phyloP scores from a whole-genome alignment of 1,284 basidiomycete species.

The Mycena sp. region DNA sequence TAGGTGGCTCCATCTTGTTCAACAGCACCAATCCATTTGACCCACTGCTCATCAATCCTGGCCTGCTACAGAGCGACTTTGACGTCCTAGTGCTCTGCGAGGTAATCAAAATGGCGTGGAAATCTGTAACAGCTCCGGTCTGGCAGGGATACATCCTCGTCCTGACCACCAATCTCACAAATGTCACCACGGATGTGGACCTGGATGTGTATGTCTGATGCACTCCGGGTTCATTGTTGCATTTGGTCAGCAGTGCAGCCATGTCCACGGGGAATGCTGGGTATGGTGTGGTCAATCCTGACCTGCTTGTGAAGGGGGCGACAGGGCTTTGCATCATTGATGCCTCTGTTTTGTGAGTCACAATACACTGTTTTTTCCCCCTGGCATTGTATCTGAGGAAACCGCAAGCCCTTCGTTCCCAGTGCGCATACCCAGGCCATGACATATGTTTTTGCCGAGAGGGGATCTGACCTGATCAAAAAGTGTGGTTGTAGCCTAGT shows the following conservation, averaged over 20 bases:
- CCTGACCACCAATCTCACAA: not conserved
- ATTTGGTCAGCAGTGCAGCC: constrained; percentile 41
- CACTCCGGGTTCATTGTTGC: constrained; percentile 46
- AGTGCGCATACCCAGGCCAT: constrained; percentile 37
- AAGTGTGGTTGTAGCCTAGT: constrained; percentile 22
- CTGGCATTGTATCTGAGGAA: too few species aligned
- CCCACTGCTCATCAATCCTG: constrained; percentile 37
- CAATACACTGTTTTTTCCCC: too few species aligned
- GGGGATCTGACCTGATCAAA: constrained; percentile 36
- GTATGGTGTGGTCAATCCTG: constrained; percentile 47
- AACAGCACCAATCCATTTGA: constrained; percentile 32
- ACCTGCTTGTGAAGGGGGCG: constrained; percentile 51
- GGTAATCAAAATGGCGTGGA: constrained; percentile 25
- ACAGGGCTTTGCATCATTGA: constrained; percentile 49
- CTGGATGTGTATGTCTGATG: constrained; percentile 42
- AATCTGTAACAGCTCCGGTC: constrained; percentile 31
- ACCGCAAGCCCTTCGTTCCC: constrained; percentile 36
- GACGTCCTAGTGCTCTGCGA: constrained; percentile 32
- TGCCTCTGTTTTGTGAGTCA: constrained; percentile 45
- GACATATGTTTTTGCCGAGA: constrained; percentile 36
- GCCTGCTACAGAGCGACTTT: constrained; percentile 28
- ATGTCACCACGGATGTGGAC: constrained; percentile 39
- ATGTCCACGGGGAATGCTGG: constrained; percentile 37
- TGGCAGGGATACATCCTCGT: constrained; percentile 31
- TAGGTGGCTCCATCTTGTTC: constrained; percentile 37